Conservation (phyloP, 140 eudicot genomes). For the Cichorium intybus region DNA sequence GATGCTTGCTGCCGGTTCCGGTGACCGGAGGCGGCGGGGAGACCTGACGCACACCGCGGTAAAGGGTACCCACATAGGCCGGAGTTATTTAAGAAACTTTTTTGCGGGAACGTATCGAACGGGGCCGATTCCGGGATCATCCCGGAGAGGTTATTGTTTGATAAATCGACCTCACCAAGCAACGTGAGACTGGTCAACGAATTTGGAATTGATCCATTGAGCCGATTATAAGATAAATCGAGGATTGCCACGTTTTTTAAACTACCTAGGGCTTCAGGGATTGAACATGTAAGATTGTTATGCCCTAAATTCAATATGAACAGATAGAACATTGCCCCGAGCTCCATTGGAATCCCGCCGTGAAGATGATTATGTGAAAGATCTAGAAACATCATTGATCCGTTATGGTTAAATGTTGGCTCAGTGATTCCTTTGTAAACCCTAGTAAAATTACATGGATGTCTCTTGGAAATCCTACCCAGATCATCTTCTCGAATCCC, state of each 20-base stretch:
- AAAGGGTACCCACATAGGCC: constrained; percentile 77
- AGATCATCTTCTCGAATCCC: constrained; percentile 57
- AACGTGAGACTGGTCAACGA: constrained; percentile 48
- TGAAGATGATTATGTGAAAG: constrained; percentile 58
- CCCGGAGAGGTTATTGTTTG: constrained; percentile 57
- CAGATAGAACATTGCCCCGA: constrained; percentile 66
- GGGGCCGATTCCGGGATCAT: constrained; percentile 63
- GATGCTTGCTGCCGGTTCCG: constrained; percentile 47
- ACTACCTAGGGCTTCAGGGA: constrained; percentile 60
- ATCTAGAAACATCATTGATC: constrained; percentile 74
- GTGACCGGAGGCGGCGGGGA: constrained; percentile 8
- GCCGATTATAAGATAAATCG: constrained; percentile 54
- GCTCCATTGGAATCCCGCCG: constrained; percentile 72
- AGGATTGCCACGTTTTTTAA: constrained; percentile 55
- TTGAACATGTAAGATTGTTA: constrained; percentile 55
- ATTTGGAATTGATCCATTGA: constrained; percentile 58
- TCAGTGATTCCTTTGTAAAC: constrained; percentile 45
- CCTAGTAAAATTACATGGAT: constrained; percentile 50
- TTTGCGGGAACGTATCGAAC: constrained; percentile 58
- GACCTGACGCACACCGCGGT: constrained; percentile 24
- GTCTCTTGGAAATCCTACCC: constrained; percentile 43
- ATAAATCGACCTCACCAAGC: constrained; percentile 63
- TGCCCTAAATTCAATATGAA: constrained; percentile 55
- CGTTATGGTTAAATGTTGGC: constrained; percentile 68
- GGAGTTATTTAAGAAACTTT: constrained; percentile 51